Evolutionary conservation across 257 asterid species (phyloP).

Genomic region (Schizonepeta tenuifolia): DNA sequence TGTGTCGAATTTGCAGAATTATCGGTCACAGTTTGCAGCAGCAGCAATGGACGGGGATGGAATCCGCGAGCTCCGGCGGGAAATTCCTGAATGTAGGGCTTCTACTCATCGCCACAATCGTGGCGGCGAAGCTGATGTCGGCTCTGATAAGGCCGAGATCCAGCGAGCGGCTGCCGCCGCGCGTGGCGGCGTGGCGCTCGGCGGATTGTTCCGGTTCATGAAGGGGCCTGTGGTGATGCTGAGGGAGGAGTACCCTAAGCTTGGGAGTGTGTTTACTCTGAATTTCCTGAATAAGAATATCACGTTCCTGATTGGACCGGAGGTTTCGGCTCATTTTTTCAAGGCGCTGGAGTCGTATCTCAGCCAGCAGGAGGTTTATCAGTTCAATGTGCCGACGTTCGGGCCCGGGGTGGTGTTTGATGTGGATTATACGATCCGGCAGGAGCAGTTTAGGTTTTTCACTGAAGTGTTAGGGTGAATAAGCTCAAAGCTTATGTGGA

Average conservation of each 20-base stretch:
- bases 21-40: not conserved
- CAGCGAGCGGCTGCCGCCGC: conserved; percentile 69
- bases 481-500: conserved; percentile 89
- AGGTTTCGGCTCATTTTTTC: conserved; percentile 94
- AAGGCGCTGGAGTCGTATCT: conserved; percentile 94
- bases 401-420: conserved; percentile 98
- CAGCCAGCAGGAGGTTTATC: conserved; percentile 94
- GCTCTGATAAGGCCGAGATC: conserved; percentile 75
- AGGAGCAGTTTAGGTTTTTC: conserved; percentile 95
- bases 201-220: conserved; percentile 74
- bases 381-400: conserved; percentile 91
- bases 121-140: conserved; percentile 67
- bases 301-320: conserved; percentile 91
- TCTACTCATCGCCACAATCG: conserved; percentile 66
- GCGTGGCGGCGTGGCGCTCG: conserved; percentile 61
- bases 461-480: conserved; percentile 83
- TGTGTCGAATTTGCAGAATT: conserved; percentile 20
- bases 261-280: conserved; percentile 89
- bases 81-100: conserved; percentile 67
- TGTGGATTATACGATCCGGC: conserved; percentile 83
- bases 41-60: conserved; percentile 52
- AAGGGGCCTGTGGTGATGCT: conserved; percentile 88
- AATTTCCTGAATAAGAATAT: conserved; percentile 69
- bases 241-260: conserved; percentile 86
- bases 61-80: conserved; percentile 35